Base-by-base conservation (phyloP, 2,329 filamentous ascomycete species). In the Pseudopyrenochaeta lycopersici region DNA sequence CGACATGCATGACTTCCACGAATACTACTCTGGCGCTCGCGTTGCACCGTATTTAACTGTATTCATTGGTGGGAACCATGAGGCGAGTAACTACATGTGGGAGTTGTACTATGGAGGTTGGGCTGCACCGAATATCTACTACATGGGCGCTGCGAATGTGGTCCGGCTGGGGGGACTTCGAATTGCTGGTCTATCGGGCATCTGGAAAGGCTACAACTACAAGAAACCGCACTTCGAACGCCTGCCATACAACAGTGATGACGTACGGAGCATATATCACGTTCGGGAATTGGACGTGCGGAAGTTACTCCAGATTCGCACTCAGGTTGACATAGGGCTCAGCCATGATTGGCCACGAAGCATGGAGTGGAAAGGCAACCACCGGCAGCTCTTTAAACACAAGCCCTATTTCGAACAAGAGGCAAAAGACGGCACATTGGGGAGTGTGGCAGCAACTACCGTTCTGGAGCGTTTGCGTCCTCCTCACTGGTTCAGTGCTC, bases 91-190 rank as follows among this genome's bases (percentile, higher is more conserved):
- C 45, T 88, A 98, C 76, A 81, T 97, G 4, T 95, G 88, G 81
- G 95, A 99, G 77, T 84, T 99, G 0, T 96, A 91, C 79, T 96
- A 98, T 72, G 95, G 95, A 46, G 95, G 95, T 45, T 99, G 95
- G 95, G 95, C 92, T 5, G 94, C 94, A 7, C 92, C 92, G 7
- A 96, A 95, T 64, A 98, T 99, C 60, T 99, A 97, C 81, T 99
- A 97, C 77, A 84, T 98, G 74, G 95, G 95, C 43, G 91, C 92
- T 30, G 92, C 95, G 54, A 97, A 96, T 71, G 88, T 99, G 7
- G 74, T 99, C 35, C 88, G 89, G 15, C 81, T 96, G 29, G 94
- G 94, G 0, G 89, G 91, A 1, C 78, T 99, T 43, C 88, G 95
- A 18, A 96, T 99, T 57, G 91, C 92, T 31, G 94, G 90, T 4